Evolutionary conservation across 371 early-diverging fungal genomes (phyloP).

Genomic region (Actinomucor elegans): DNA sequence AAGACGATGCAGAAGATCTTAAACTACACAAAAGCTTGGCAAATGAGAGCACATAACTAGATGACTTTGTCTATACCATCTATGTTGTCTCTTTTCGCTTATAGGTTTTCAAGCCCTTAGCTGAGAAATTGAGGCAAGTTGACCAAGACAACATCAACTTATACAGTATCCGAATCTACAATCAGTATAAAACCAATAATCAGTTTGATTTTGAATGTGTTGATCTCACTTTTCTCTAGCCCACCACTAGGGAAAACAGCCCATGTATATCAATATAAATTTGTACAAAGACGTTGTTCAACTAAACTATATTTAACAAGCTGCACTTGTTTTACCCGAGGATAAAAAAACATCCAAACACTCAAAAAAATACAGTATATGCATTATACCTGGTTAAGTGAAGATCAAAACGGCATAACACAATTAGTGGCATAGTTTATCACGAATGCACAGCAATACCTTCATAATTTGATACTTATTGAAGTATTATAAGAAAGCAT

Average conservation of each 20-base stretch:
- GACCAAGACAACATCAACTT: constrained; percentile 71
- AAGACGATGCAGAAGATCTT: constrained; percentile 75
- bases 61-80: no score
- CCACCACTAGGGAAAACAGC: constrained; percentile 32
- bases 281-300: background rate
- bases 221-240: constrained; percentile 12
- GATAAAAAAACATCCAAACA: constrained; percentile 50
- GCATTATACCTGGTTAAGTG: constrained; percentile 72
- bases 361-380: constrained; percentile 77
- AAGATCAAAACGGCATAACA: constrained; percentile 47
- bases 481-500: constrained; percentile 76
- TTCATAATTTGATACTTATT: constrained; percentile 55
- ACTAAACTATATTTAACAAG: constrained; percentile 14
- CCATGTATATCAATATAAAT: background rate
- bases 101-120: constrained; percentile 79
- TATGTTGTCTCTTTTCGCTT: background rate
- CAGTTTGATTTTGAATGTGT: background rate
- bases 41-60: background rate
- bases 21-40: constrained; percentile 77
- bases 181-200: constrained; percentile 34
- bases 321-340: constrained; percentile 65
- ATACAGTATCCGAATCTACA: constrained; percentile 80
- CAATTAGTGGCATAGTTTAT: constrained; percentile 67
- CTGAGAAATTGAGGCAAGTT: constrained; percentile 75
- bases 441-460: constrained; percentile 85